Evolutionary conservation across 306 rosid species (phyloP).

Genomic region (Quercus mongolica): DNA sequence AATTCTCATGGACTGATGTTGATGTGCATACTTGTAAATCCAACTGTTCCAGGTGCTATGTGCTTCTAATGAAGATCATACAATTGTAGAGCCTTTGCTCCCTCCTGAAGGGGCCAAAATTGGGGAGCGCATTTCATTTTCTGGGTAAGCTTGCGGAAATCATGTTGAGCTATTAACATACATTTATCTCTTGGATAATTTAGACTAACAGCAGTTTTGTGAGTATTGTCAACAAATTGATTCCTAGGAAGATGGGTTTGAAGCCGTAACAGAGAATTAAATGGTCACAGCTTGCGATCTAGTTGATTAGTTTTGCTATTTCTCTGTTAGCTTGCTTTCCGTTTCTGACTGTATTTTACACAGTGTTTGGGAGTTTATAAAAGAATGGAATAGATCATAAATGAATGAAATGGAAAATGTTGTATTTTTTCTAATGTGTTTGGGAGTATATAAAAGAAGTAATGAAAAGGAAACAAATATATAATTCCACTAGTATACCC

Average conservation of each 20-base stretch:
- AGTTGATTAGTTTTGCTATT: neutral
- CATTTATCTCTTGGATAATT: neutral
- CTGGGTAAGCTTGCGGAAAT: constrained; percentile 53
- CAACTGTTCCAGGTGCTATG: constrained; percentile 68
- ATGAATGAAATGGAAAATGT: no score
- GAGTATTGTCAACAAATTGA: neutral
- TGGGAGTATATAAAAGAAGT: no score
- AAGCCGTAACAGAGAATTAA: neutral
- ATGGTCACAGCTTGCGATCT: neutral
- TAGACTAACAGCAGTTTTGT: constrained; percentile 1
- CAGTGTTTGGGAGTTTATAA: no score
- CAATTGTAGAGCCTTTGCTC: constrained; percentile 80
- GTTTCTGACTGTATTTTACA: neutral
- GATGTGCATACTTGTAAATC: constrained; percentile 18
- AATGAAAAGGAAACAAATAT: no score
- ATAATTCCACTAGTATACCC: no score
- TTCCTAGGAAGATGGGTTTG: neutral
- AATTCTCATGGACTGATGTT: neutral
- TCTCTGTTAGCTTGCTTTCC: neutral
- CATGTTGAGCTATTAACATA: constrained; percentile 3
- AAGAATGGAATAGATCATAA: no score
- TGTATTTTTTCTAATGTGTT: no score
- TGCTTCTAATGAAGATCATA: constrained; percentile 81
- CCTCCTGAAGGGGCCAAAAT: constrained; percentile 86
- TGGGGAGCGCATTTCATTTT: constrained; percentile 77